Conservation (phyloP, 2,329 filamentous ascomycete genomes). For the Thermoascus crustaceus region DNA sequence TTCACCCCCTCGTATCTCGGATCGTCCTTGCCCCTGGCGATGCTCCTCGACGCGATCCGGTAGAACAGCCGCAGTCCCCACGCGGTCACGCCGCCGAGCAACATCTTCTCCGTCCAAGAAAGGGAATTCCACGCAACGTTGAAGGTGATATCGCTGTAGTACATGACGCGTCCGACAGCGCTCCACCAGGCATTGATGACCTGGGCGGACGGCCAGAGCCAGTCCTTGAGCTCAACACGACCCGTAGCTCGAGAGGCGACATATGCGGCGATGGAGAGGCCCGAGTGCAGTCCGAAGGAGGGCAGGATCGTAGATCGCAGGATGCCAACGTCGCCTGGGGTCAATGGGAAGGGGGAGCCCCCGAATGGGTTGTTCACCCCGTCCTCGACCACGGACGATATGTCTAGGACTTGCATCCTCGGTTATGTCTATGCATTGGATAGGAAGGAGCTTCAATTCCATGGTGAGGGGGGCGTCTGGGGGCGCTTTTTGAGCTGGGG, state of each 20-base stretch:
- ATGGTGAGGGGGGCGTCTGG: conserved; percentile 5
- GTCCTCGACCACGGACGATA: too few relatives aligned
- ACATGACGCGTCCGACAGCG: conserved; percentile 46
- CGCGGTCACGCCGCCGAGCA: conserved; percentile 49
- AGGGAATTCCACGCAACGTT: conserved; percentile 41
- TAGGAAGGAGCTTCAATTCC: too few relatives aligned
- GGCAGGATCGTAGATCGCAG: conserved; percentile 47
- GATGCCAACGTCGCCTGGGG: conserved; percentile 38
- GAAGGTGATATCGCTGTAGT: conserved; percentile 39
- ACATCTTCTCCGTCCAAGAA: conserved; percentile 47
- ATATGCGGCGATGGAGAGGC: conserved; percentile 46
- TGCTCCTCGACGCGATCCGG: conserved; percentile 43
- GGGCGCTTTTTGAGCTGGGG: conserved; percentile 2
- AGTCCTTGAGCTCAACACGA: conserved; percentile 54
- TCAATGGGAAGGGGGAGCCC: not conserved
- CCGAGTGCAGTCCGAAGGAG: conserved; percentile 46
- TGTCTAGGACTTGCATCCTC: too few relatives aligned
- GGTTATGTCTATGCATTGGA: too few relatives aligned
- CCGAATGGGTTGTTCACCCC: not conserved
- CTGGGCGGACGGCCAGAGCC: conserved; percentile 49
- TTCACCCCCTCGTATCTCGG: conserved; percentile 47
- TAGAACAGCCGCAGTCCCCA: conserved; percentile 53
- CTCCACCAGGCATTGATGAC: conserved; percentile 55
- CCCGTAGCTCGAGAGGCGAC: conserved; percentile 44
- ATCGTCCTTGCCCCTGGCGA: conserved; percentile 48